Evolutionary conservation across 2,329 filamentous ascomycete genomes (phyloP), one percentile per base, ranked within the genome.

Genomic region (Cordyceps pruinosa): DNA sequence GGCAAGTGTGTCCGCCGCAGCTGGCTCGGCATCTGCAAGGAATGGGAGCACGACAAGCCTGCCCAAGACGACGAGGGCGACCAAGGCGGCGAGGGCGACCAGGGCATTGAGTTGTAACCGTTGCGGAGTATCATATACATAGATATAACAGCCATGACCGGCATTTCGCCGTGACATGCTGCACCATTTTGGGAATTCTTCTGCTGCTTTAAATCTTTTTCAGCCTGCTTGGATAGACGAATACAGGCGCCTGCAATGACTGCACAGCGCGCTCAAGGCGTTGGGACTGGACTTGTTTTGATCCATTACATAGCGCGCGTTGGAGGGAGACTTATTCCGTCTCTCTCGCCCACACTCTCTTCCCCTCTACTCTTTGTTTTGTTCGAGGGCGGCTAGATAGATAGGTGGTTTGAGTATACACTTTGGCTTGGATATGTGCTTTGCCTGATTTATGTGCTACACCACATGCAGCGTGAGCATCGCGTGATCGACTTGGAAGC

Each of bases 1-100:
- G 37, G 45, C 21, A 57, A 51, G 30, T 57, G 55, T 55, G 59
- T 68, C 8, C 64, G 60, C 15, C 69, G 72, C 49, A 72, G 64
- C 59, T 77, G 75, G 74, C 60, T 77, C 23, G 74, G 75, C 2
- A 57, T 68, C 28, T 78, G 76, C 59, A 72, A 71, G 53, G 68
- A 73, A 37, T 72, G 73, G 71, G 49, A 42, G 25, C 17, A 42
- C n/a, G 49, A 52, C 25, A 12, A 42, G 7, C 25, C 49, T 1
- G 47, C 26, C 59, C 71, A 71, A 52, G 68, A 73, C 35, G 72
- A 72, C 70, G 65, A 65, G 13, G 60, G 48, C 15, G 61, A 62
- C 5, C 65, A 63, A 6, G 55, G 62, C 23, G 62, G 64, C 9
- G 66, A 61, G 10, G 60, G 49, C 9, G 61, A 63, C 2, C 65